Conservation (phyloP, 352 stramenopile species). For the Phytophthora sp. region DNA sequence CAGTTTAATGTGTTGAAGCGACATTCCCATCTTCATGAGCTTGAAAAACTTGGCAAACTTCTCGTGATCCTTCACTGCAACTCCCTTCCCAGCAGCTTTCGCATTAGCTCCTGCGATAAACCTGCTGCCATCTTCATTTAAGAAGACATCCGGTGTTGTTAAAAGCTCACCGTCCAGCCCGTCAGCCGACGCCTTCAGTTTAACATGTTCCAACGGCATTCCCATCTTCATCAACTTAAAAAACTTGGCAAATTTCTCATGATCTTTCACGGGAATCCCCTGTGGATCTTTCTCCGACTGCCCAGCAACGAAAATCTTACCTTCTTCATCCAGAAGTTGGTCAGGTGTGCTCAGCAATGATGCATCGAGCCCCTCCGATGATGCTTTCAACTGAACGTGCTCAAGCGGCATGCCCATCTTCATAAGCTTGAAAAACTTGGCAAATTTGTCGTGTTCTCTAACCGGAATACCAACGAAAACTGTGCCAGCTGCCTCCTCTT, state of each 20-base stretch:
- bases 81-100: slow-evolving; percentile 34
- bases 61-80: slow-evolving; percentile 84
- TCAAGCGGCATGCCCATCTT: slow-evolving; percentile 89
- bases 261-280: slow-evolving; percentile 63
- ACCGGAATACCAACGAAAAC: slow-evolving; percentile 53
- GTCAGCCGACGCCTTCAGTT: slow-evolving; percentile 81
- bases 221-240: slow-evolving; percentile 87
- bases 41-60: slow-evolving; percentile 89
- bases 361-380: slow-evolving; percentile 62
- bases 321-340: slow-evolving; percentile 56
- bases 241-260: slow-evolving; percentile 78
- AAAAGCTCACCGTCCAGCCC: slow-evolving; percentile 90
- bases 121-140: slow-evolving; percentile 67
- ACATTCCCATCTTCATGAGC: slow-evolving; percentile 84
- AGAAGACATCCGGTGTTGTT: slow-evolving; percentile 59
- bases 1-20: slow-evolving; percentile 66
- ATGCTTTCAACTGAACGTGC: slow-evolving; percentile 91
- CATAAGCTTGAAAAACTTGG: slow-evolving; percentile 96
- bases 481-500: slow-evolving; percentile 21
- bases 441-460: slow-evolving; percentile 91
- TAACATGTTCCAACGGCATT: slow-evolving; percentile 82
- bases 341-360: slow-evolving; percentile 64
- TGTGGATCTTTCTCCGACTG: slow-evolving; percentile 18
- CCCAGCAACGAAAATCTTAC: slow-evolving; percentile 44
- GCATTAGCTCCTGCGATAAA: slow-evolving; percentile 26